Evolutionary conservation across 345 rosid genomes (phyloP).

Genomic region (Murraya paniculata): DNA sequence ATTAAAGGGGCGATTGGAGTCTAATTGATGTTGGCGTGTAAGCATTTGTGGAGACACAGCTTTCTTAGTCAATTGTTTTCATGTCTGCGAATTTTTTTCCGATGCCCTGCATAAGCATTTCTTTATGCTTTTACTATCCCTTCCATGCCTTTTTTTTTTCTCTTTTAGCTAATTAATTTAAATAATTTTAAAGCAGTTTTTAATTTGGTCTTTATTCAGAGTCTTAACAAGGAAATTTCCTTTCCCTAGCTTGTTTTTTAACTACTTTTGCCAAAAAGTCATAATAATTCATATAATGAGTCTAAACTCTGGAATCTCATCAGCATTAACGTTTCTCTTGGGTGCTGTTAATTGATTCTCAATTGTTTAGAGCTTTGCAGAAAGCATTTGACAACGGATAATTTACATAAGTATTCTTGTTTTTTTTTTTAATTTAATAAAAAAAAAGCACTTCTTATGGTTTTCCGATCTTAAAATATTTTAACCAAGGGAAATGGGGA

Average conservation of each 20-base stretch:
- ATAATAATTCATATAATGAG: background rate
- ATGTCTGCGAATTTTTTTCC: conserved; percentile 27
- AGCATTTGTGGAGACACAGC: conserved; percentile 12
- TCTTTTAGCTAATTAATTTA: background rate
- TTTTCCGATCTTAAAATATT: background rate
- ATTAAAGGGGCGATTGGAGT: conserved; percentile 23
- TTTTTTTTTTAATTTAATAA: too few relatives aligned
- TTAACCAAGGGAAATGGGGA: background rate
- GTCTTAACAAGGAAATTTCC: background rate
- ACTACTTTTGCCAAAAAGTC: conserved; percentile 4
- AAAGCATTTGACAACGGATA: background rate
- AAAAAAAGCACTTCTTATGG: background rate
- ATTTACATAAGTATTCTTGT: background rate
- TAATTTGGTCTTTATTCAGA: background rate
- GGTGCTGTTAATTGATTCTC: background rate
- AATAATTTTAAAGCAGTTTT: background rate
- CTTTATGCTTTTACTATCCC: background rate
- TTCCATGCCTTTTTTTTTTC: conserved; percentile 2
- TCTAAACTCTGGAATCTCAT: background rate
- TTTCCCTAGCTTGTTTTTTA: background rate
- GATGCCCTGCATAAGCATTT: background rate
- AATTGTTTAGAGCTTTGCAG: background rate
- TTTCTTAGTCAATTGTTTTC: conserved; percentile 31
- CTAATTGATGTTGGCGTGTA: conserved; percentile 29
- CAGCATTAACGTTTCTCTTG: background rate